phyloP scores from a whole-genome alignment of 106 monocot genomes.

The Cymbidium sinense region DNA sequence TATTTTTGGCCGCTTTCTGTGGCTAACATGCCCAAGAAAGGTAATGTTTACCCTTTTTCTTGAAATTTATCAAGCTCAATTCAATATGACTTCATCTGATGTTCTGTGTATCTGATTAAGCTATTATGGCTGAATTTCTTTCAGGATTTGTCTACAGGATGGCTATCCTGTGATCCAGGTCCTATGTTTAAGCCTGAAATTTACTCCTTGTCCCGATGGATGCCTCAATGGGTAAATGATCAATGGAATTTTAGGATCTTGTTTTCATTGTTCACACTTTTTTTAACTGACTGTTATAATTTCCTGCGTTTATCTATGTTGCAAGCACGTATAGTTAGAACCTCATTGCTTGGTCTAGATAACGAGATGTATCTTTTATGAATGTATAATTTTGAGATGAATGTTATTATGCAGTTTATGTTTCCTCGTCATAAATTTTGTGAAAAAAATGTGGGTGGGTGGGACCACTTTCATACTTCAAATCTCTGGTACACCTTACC shows the following conservation, averaged over 20 bases:
- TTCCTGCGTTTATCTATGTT: not conserved
- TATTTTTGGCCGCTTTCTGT: slow-evolving; percentile 75
- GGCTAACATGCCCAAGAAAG: slow-evolving; percentile 98
- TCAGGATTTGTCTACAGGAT: slow-evolving; percentile 97
- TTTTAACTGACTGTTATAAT: not conserved
- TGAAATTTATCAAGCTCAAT: not conserved
- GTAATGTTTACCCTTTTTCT: slow-evolving; percentile 29
- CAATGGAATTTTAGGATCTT: not conserved
- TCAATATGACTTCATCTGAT: not conserved
- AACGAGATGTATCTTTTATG: not conserved
- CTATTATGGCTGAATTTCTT: slow-evolving; percentile 8
- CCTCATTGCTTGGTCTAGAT: not conserved
- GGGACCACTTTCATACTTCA: no score
- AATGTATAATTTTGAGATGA: not conserved
- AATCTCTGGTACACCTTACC: no score
- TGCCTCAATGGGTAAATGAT: slow-evolving; percentile 60
- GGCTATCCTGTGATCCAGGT: slow-evolving; percentile 95
- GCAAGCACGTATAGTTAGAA: not conserved
- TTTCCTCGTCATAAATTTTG: not conserved
- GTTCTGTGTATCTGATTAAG: not conserved
- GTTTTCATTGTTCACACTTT: slow-evolving; percentile 4
- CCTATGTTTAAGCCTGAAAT: slow-evolving; percentile 76
- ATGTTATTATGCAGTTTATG: not conserved
- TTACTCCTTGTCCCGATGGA: slow-evolving; percentile 41
- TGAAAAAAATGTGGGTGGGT: no score